phyloP scores from a whole-genome alignment of 2,329 filamentous ascomycete genomes.

The Aspergillus aculeatus region DNA sequence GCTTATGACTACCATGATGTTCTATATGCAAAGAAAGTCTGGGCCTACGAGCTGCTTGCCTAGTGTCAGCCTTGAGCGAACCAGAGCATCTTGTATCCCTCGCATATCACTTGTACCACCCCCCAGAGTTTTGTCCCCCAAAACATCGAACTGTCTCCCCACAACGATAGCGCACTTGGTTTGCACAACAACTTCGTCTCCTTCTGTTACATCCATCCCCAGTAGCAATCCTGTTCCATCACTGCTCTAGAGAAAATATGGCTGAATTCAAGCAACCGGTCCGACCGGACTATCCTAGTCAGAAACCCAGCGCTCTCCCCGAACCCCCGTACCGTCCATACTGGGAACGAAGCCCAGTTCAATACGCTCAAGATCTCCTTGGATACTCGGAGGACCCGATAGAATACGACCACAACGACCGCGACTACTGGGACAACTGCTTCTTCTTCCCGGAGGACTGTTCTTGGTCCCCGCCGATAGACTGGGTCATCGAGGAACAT shows the following conservation, averaged over 20 bases:
- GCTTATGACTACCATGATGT: slow-evolving; percentile 3
- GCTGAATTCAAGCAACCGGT: slow-evolving; percentile 27
- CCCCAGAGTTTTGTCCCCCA: background rate
- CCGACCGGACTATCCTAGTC: slow-evolving; percentile 13
- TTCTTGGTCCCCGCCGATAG: slow-evolving; percentile 38
- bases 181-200: background rate
- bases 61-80: background rate
- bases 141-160: background rate
- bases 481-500: slow-evolving; percentile 30
- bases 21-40: background rate
- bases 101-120: slow-evolving; percentile 18
- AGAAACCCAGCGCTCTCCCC: slow-evolving; percentile 12
- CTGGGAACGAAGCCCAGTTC: slow-evolving; percentile 39
- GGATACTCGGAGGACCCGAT: slow-evolving; percentile 42
- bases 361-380: slow-evolving; percentile 42
- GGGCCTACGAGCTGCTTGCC: background rate
- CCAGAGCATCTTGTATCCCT: slow-evolving; percentile 7
- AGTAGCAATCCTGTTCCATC: background rate
- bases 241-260: slow-evolving; percentile 11
- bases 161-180: background rate
- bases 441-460: slow-evolving; percentile 48
- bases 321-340: slow-evolving; percentile 34
- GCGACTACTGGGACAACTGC: slow-evolving; percentile 43
- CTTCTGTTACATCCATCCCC: background rate
- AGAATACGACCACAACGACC: slow-evolving; percentile 45